Base-by-base conservation (phyloP, 768 basidiomycete genomes). In the Kockovaella imperatae region DNA sequence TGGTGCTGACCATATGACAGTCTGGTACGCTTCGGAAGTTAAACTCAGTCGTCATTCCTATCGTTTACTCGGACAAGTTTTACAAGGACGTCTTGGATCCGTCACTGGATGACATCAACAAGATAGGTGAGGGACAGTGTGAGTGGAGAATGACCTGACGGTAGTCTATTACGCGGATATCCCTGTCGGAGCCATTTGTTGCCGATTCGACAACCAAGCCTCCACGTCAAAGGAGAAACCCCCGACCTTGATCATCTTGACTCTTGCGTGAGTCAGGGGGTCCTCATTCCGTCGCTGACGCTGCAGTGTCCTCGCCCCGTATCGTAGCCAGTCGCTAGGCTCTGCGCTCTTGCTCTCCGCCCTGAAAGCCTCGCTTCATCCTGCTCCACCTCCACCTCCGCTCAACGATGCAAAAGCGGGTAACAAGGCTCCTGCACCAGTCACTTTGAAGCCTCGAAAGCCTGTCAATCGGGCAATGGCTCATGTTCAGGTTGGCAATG, bases 101-200 rank as follows among this genome's bases (percentile, higher is more conserved):
- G 0, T 45, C 53, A 2, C 39, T 66, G 23, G 68, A 70, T 42
- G 66, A 66, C 38, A 46, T 70, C 32, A 70, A 70, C 53, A 70
- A 70, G 57, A 62, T 70, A 25, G 62, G 67, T 67, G 25, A 52
- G 67, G 53, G 6, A 7, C 6, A 23, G n/a, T 17, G 15, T 30
- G 11, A 17, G 32, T 17, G 4, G 17, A 2, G 32, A 14, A 2
- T 17, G 5, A 1, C 28, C 29, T 25, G 13, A 30, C 41, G 24
- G 24, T 43, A 69, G 67, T 70, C 40, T 70, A 70, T 46, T 70
- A 68, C 45, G 62, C 54, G 20, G 68, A 70, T 50, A 70, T 70
- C 43, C 68, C 68, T 34, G 68, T 70, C 28, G 68, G 68, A 31
- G 67, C 66, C 4, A 58, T 60, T 42, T 60, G 64, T 29, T 64